These are phyloP conservation scores for Gaultheria prostrata DNA, from an alignment of 148 eudicot genomes.

Conservation along the genomic window DNA sequence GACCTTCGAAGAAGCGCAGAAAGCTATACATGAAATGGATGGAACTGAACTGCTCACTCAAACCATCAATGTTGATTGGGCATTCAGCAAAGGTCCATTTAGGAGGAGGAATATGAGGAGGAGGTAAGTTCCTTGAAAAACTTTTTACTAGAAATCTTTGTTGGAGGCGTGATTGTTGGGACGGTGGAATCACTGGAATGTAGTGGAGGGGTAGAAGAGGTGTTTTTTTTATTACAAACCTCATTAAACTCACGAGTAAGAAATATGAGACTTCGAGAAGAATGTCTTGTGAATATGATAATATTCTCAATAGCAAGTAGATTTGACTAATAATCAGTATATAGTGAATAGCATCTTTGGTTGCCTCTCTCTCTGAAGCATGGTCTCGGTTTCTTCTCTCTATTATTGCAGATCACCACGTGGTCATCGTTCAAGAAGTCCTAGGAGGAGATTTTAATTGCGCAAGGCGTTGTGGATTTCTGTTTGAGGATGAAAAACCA, in stretches of 20 bases:
- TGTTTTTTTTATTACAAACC: background rate
- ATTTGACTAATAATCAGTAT: background rate
- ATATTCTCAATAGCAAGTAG: background rate
- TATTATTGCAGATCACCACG: conserved; percentile 54
- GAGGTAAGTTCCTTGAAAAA: conserved; percentile 42
- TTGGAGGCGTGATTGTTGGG: background rate
- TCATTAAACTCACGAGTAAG: background rate
- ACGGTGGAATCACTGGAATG: background rate
- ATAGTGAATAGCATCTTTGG: too few relatives aligned
- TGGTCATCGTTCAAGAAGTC: conserved; percentile 69
- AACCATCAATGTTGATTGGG: conserved; percentile 79
- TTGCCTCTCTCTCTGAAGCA: background rate
- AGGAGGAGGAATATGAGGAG: conserved; percentile 52
- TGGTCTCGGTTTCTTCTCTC: background rate
- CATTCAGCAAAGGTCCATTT: conserved; percentile 84
- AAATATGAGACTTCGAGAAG: background rate
- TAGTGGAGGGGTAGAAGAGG: background rate
- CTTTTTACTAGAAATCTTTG: background rate
- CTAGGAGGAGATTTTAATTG: conserved; percentile 58
- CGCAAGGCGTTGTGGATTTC: conserved; percentile 12
- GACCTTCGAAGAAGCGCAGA: conserved; percentile 65
- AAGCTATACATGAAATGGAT: conserved; percentile 58
- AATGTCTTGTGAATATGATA: background rate
- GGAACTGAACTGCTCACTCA: conserved; percentile 75
- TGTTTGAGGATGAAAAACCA: background rate